These are phyloP conservation scores for Lecanosticta acicola DNA, from an alignment of 2,329 filamentous ascomycete species.

Conservation along the genomic window DNA sequence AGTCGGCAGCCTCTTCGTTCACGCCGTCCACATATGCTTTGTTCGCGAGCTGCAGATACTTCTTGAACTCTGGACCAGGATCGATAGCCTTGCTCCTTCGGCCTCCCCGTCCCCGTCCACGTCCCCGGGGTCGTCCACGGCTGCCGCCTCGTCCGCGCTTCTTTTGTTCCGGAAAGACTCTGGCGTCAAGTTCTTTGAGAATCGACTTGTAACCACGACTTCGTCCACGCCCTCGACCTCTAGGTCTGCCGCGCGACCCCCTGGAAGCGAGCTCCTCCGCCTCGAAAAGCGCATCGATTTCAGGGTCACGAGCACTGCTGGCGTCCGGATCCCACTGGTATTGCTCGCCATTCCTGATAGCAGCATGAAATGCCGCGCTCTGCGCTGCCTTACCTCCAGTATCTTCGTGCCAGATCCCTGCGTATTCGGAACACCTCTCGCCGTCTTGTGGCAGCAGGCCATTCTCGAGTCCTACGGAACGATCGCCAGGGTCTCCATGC, in stretches of 20 bases:
- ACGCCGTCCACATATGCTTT: constrained; percentile 60
- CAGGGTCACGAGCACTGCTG: neutral
- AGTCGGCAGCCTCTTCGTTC: constrained; percentile 54
- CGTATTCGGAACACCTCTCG: neutral
- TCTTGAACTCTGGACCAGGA: constrained; percentile 65
- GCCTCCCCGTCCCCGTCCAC: constrained; percentile 29
- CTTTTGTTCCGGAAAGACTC: too few species aligned
- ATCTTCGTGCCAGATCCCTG: constrained; percentile 1
- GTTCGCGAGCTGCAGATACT: constrained; percentile 60
- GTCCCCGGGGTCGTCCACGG: constrained; percentile 18
- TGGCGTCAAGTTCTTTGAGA: constrained; percentile 32
- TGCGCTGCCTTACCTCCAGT: constrained; percentile 5
- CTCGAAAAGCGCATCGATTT: neutral
- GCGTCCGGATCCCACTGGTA: neutral
- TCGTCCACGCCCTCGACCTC: constrained; percentile 9
- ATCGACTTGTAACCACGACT: constrained; percentile 29
- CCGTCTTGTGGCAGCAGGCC: neutral
- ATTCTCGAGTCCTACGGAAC: neutral
- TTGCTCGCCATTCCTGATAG: neutral
- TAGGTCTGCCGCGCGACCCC: too few species aligned
- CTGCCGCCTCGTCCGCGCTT: constrained; percentile 6
- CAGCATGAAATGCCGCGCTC: neutral
- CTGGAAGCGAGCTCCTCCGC: neutral
- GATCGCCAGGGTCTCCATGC: constrained; percentile 8
- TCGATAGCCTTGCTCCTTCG: constrained; percentile 56